These are phyloP conservation scores for Ananas comosus DNA, from an alignment of 176 grass and related monocot species.

Conservation along the genomic window DNA sequence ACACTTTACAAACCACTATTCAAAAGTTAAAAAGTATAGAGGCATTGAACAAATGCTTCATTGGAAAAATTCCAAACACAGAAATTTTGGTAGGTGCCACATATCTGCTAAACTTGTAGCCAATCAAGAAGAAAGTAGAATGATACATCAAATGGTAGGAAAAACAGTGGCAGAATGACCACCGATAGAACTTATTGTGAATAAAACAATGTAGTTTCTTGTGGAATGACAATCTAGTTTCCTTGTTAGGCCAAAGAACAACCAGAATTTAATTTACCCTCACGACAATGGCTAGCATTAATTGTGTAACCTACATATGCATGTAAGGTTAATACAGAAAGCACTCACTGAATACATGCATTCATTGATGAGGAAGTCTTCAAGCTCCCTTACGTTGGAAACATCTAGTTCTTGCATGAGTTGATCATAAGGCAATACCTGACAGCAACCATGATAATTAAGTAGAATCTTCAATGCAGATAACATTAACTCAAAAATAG, in stretches of 20 bases:
- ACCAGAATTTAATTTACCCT: too few species aligned
- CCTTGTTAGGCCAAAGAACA: too few species aligned
- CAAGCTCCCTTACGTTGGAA: constrained; percentile 91
- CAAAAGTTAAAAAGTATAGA: neutral
- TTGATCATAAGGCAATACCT: constrained; percentile 91
- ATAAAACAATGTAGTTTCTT: too few species aligned
- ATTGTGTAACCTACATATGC: neutral
- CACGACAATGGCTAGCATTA: too few species aligned
- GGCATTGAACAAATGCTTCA: neutral
- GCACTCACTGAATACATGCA: constrained; percentile 98
- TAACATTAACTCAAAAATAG: neutral
- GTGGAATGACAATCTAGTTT: too few species aligned
- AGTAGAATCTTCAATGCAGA: neutral
- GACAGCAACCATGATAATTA: constrained; percentile 14
- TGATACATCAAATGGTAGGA: neutral
- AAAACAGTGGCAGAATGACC: neutral
- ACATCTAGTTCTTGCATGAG: constrained; percentile 97
- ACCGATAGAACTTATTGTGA: too few species aligned
- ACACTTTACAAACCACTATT: neutral
- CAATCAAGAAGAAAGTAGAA: neutral
- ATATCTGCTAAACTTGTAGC: neutral
- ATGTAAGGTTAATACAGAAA: neutral
- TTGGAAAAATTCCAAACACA: neutral
- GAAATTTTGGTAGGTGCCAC: neutral
- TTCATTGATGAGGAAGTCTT: constrained; percentile 99